phyloP scores from a whole-genome alignment of 1,284 basidiomycete species.

The Leccinum pallidistipes region DNA sequence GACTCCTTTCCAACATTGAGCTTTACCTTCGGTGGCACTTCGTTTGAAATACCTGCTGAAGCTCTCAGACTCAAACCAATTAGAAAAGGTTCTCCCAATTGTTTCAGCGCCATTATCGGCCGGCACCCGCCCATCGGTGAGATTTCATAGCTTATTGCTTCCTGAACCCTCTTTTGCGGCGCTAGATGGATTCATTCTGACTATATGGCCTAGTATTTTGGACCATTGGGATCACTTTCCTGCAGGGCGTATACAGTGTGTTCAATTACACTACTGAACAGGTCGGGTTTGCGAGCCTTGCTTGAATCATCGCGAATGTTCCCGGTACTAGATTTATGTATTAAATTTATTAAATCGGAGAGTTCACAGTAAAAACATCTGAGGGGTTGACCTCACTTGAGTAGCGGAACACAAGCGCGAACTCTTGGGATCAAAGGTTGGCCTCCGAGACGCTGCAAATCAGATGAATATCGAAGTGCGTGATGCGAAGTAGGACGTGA shows the following conservation, averaged over 20 bases:
- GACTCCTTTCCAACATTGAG: no score
- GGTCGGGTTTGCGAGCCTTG: background rate
- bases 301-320: background rate
- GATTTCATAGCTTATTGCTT: background rate
- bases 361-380: background rate
- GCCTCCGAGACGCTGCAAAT: slow-evolving; percentile 55
- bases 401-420: slow-evolving; percentile 56
- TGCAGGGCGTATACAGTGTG: background rate
- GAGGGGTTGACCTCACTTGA: background rate
- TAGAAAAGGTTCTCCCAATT: no score
- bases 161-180: background rate
- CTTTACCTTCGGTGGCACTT: no score
- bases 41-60: no score
- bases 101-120: no score
- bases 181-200: background rate
- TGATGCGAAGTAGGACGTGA: no score
- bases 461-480: slow-evolving; percentile 34
- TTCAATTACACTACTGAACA: background rate
- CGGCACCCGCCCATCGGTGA: no score
- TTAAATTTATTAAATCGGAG: background rate
- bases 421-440: slow-evolving; percentile 58
- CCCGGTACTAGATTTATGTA: background rate
- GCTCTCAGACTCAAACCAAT: no score
- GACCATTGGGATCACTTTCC: background rate
- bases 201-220: background rate